A percentile compares a stretch with the other conserved stretches of the same genome.
phyloP scores from a whole-genome alignment of 805 yeast species.

The Candida nanaspora region DNA sequence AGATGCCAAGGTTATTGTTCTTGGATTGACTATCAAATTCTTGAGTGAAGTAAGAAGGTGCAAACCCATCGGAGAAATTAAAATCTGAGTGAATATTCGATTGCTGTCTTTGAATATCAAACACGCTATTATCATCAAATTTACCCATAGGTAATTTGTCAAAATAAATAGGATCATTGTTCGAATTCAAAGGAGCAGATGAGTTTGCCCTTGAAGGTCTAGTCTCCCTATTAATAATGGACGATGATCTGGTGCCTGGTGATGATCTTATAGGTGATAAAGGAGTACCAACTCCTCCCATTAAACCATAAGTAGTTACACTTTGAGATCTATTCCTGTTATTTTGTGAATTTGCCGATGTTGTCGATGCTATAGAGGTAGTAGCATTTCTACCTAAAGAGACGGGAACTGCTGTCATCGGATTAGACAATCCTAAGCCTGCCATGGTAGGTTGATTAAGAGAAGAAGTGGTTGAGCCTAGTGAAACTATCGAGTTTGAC shows the following conservation, averaged over 20 bases:
- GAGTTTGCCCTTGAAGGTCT: background rate
- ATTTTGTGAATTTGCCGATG: constrained; percentile 1
- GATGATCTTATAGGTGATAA: background rate
- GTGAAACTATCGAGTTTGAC: constrained; percentile 21
- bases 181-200: background rate
- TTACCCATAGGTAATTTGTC: background rate
- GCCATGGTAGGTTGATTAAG: constrained; percentile 9
- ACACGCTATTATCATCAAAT: no score
- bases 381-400: constrained; percentile 5
- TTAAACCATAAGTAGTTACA: constrained; percentile 1
- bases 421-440: constrained; percentile 1
- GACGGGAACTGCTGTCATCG: background rate
- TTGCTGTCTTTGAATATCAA: no score
- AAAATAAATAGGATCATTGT: background rate
- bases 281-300: background rate
- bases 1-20: no score
- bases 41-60: no score
- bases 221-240: background rate
- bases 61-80: no score
- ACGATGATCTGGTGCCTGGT: background rate
- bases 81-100: no score
- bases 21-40: no score
- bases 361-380: background rate
- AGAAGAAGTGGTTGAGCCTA: constrained; percentile 10
- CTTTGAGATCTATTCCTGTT: constrained; percentile 14